A percentile compares a stretch with the other conserved stretches of the same genome.
phyloP scores from a whole-genome alignment of 768 basidiomycete genomes.

The Lenzites betulinus region DNA sequence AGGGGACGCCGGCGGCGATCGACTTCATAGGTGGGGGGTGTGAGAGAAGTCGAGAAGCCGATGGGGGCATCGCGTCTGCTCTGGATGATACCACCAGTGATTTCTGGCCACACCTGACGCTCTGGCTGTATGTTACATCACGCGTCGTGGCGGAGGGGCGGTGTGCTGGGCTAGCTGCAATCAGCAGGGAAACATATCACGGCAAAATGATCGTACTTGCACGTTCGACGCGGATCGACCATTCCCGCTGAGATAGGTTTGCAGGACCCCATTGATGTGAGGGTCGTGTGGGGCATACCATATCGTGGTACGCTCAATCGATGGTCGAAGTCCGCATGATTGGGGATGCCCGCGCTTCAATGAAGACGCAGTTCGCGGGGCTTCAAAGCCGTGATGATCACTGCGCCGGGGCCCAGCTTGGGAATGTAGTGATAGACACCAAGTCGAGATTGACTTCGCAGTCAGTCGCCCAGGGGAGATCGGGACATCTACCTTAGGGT shows the following conservation, averaged over 20 bases:
- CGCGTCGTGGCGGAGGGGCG: not conserved
- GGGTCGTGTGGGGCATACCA: too few relatives aligned
- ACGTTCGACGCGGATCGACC: not conserved
- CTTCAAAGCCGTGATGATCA: slow-evolving; percentile 1
- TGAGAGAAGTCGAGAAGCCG: slow-evolving; percentile 4
- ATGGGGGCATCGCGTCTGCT: not conserved
- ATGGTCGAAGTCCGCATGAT: not conserved
- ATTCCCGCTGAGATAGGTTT: not conserved
- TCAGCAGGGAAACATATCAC: not conserved
- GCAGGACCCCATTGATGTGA: too few relatives aligned
- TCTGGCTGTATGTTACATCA: slow-evolving; percentile 2
- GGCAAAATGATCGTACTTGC: not conserved
- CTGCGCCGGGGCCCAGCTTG: not conserved
- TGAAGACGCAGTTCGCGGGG: too few relatives aligned
- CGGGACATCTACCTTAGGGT: too few relatives aligned
- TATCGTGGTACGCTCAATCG: not conserved
- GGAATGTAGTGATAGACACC: not conserved
- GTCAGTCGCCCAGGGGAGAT: not conserved
- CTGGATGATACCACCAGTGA: slow-evolving; percentile 13
- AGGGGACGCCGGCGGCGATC: too few relatives aligned
- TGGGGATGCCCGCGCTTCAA: too few relatives aligned
- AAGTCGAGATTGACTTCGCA: slow-evolving; percentile 6
- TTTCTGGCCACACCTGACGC: not conserved
- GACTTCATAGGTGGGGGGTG: slow-evolving; percentile 12
- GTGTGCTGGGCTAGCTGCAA: slow-evolving; percentile 1